Conservation (phyloP, 2,329 filamentous ascomycete species). For the Didymella sp. region DNA sequence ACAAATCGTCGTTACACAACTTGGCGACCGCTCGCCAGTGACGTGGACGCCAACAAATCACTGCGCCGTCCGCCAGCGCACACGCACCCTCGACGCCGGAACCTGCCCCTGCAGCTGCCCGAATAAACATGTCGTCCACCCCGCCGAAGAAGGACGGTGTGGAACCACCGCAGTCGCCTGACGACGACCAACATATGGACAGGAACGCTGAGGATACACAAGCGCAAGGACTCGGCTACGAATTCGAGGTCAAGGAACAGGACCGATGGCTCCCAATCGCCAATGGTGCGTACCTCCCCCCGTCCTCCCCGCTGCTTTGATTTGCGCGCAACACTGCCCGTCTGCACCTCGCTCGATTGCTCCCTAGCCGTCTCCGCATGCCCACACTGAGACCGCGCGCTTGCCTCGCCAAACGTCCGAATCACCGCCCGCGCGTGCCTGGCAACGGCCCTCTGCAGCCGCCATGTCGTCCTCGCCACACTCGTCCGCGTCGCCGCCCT, state of each 20-base stretch:
- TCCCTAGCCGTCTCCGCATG: conserved; percentile 58
- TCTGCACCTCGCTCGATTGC: conserved; percentile 50
- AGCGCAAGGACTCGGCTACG: conserved; percentile 76
- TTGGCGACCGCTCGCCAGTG: conserved; percentile 44
- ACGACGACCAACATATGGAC: conserved; percentile 94
- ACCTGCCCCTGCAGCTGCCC: conserved; percentile 58
- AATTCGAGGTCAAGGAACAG: conserved; percentile 99
- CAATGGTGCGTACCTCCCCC: conserved; percentile 82
- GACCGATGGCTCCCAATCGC: conserved; percentile 99
- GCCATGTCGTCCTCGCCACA: conserved; percentile 55
- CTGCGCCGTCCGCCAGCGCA: conserved; percentile 47
- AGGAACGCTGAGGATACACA: conserved; percentile 79
- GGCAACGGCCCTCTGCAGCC: conserved; percentile 49
- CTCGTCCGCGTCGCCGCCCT: conserved; percentile 47
- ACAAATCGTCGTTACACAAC: conserved; percentile 39
- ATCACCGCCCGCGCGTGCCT: conserved; percentile 50
- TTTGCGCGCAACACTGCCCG: conserved; percentile 42
- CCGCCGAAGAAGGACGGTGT: conserved; percentile 87
- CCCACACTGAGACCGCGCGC: conserved; percentile 50
- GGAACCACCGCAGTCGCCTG: conserved; percentile 91
- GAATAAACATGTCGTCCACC: conserved; percentile 93
- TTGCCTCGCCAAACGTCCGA: conserved; percentile 54
- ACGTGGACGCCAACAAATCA: conserved; percentile 53
- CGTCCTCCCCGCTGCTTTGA: conserved; percentile 44
- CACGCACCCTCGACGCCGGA: conserved; percentile 55